Evolutionary conservation across 2,329 filamentous ascomycete species (phyloP), one percentile per base, ranked within the genome.

Genomic region (Curvularia eragrostidis): DNA sequence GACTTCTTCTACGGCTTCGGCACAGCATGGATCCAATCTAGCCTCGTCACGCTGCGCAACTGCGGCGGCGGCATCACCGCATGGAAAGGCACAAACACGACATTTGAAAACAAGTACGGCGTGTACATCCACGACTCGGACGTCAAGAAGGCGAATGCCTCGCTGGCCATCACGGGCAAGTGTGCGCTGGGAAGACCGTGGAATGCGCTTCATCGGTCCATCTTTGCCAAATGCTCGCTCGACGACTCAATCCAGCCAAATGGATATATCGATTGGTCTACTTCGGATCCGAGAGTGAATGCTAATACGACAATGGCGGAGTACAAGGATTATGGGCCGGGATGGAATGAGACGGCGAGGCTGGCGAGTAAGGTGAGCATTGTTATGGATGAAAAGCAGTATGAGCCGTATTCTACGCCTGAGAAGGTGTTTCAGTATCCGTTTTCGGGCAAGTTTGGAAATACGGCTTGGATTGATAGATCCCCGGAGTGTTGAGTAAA

Each of bases 1-100:
- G 88, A 90, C 65, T 90, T 90, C 75, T 77, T 90, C 19, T 90
- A 89, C 67, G 87, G 87, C 8, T 89, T 89, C 67, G 87, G 87
- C 24, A 89, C 87, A 0, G 80, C 84, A 3, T 90, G 84, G 80
- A 79, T 89, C 39, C 80, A 85, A 54, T 77, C 80, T 3, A 85
- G 83, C 1, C 76, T 78, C 0, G 73, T 90, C 1, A 77, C 79
- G 0, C 79, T 90, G 12, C 83, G 88, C 9, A 79, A 76, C 64
- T 90, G 87, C 63, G 85, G 86, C 3, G 88, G 88, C 15, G 88
- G 87, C 10, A 85, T 90, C 52, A 88, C 86, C 0, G 87, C 88
- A 0, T 90, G 87, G 88, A 90, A 90, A 67, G 86, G 85, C 26
- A 82, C 84, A 0, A 89, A 89, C 72, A 89, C 87, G 0, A 88